Conservation (phyloP, 371 early-diverging fungal species). For the Mortierella sp. region DNA sequence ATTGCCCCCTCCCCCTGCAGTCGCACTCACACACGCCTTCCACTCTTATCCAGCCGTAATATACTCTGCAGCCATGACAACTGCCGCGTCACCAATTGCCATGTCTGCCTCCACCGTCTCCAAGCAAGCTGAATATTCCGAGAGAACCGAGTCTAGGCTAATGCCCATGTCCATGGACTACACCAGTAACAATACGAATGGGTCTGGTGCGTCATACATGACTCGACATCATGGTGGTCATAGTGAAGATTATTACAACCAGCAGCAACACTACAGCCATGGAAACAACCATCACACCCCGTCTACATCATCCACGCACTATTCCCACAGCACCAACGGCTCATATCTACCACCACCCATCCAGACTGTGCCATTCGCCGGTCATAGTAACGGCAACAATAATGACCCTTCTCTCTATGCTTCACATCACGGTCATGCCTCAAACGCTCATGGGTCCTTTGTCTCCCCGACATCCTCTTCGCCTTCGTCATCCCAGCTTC, state of each 20-base stretch:
- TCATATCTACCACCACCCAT: slow-evolving; percentile 35
- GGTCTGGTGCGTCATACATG: slow-evolving; percentile 14
- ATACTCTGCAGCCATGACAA: slow-evolving; percentile 22
- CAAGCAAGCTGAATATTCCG: slow-evolving; percentile 29
- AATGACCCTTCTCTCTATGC: slow-evolving; percentile 7
- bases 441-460: slow-evolving; percentile 19
- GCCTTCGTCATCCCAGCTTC: slow-evolving; percentile 13
- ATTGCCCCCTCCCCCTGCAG: neutral
- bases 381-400: slow-evolving; percentile 17
- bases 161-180: slow-evolving; percentile 26
- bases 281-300: slow-evolving; percentile 36
- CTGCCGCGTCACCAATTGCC: slow-evolving; percentile 29
- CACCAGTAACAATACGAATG: slow-evolving; percentile 4
- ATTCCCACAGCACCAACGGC: slow-evolving; percentile 28
- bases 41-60: neutral
- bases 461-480: slow-evolving; percentile 27
- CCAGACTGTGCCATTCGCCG: slow-evolving; percentile 23
- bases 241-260: slow-evolving; percentile 21
- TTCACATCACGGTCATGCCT: slow-evolving; percentile 25
- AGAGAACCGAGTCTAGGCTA: slow-evolving; percentile 34
- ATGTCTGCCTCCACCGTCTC: slow-evolving; percentile 16
- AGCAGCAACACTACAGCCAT: slow-evolving; percentile 26
- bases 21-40: neutral
- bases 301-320: slow-evolving; percentile 24
- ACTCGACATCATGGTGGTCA: slow-evolving; percentile 25